A percentile compares a stretch with the other conserved stretches of the same genome.
These are phyloP conservation scores for Pseudocercospora macadamiae DNA, from an alignment of 2,329 filamentous ascomycete genomes.

Conservation along the genomic window DNA sequence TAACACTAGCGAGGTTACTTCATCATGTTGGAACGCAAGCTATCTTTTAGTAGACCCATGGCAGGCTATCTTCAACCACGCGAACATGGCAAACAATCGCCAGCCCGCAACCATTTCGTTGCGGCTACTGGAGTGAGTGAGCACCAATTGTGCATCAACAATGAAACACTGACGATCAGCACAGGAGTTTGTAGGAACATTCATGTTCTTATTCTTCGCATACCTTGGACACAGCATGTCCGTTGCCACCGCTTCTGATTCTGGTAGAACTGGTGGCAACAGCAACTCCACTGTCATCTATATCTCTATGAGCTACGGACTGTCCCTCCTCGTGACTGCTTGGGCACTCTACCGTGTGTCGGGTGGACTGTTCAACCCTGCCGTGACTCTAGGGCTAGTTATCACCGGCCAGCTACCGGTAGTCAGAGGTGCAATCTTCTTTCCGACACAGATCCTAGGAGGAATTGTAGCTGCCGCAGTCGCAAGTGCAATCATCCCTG, in stretches of 20 bases:
- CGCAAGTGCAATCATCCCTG: constrained; percentile 35
- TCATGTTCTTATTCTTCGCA: constrained; percentile 47
- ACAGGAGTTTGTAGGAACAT: constrained; percentile 45
- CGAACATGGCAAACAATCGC: constrained; percentile 7
- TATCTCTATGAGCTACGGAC: constrained; percentile 42
- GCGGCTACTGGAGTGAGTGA: neutral
- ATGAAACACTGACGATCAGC: neutral
- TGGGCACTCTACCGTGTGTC: constrained; percentile 40
- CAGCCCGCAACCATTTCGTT: constrained; percentile 9
- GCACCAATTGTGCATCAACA: neutral
- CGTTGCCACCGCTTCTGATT: constrained; percentile 34
- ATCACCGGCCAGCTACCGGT: constrained; percentile 32
- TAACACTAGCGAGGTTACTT: neutral
- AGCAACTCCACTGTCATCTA: constrained; percentile 33
- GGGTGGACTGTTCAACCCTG: constrained; percentile 38
- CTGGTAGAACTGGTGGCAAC: constrained; percentile 46
- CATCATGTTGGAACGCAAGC: constrained; percentile 3
- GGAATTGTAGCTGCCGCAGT: constrained; percentile 38
- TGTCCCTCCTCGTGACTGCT: constrained; percentile 44
- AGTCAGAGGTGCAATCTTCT: constrained; percentile 32
- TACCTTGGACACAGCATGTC: constrained; percentile 15
- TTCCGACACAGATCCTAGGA: constrained; percentile 36
- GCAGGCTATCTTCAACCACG: constrained; percentile 9
- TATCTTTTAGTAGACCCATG: constrained; percentile 9
- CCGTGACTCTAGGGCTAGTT: constrained; percentile 37